Base-by-base conservation (phyloP, 1,284 basidiomycete genomes). In the Cerrena zonata region DNA sequence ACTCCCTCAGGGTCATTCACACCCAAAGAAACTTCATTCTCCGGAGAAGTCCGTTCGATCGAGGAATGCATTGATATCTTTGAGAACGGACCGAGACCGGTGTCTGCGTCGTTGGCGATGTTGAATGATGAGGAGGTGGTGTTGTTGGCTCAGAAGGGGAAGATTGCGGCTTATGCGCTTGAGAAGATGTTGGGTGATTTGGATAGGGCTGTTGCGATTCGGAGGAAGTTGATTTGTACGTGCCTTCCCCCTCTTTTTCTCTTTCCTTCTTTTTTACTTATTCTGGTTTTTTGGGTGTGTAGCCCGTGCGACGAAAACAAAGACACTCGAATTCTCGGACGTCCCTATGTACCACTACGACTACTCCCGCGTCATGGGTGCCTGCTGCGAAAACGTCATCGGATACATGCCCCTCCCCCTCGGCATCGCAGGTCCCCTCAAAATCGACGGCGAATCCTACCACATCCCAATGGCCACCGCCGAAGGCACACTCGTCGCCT, bases 401-500 rank as follows among this genome's bases (percentile, higher is more conserved):
- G 96, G 96, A 21, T 99, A 89, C 69, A 94, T 98, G 70, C 96
- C 96, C 21, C 70, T 99, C 34, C 96, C 96, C 0, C 83, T 99
- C 49, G 96, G 96, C 63, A 90, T 99, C 55, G 96, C 96, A 4
- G 96, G 96, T 4, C 96, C 96, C 2, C 82, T 99, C 45, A 90
- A 83, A 50, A 81, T 99, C 64, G 96, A 99, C 60, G 93, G 91
- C 37, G 76, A 83, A 55, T 69, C 86, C 44, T 84, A 86, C 61
- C 95, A 88, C 47, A 94, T 99, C 58, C 96, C 96, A 15, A 99
- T 99, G 96, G 95, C 96, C 30, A 99, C 96, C 0, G 95, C 96
- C 13, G 96, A 99, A 69, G 96, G 96, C 49, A 98, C 96, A 0
- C 83, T 99, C 46, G 94, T 99, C 51, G 96, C 96, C 0, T 98